Evolutionary conservation across 768 basidiomycete species (phyloP), one percentile per base, ranked within the genome.

Genomic region (Russula abietina): DNA sequence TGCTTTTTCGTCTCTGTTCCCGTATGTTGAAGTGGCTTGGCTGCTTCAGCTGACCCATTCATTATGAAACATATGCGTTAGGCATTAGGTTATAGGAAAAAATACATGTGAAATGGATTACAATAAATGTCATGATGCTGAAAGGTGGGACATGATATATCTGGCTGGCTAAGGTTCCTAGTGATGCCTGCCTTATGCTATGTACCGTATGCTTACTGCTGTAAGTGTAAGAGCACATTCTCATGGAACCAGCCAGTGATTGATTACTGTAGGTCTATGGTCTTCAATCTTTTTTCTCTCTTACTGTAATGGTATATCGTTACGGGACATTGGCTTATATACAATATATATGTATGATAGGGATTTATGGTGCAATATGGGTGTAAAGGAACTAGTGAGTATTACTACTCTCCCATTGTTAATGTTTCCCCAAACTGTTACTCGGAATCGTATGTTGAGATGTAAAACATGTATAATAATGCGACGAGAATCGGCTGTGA

Each of bases 51-150:
- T 19, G 54, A 53, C n/a, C 30, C 30, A 49, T 22, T 55, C 52
- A 24, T 59, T 50, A 59, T 49, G 58, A 43, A 38, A 32, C 53
- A 26, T 55, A 54, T 59, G 38, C 52, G 17, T 43, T 52, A 59
- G 19, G 58, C 38, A 55, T 59, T 55, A 54, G 33, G 43, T 28
- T 48, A 46, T 3, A 2, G 22, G 11, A 50, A 41, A 55, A 17
- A 50, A 24, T 12, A 26, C 50, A 36, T 53, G 26, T 48, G 19
- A 33, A 56, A 32, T 45, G 33, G 22, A 26, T 28, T 17, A 36
- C 12, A 4, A 12, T 36, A 39, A 17, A n/a, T n/a, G n/a, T n/a
- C n/a, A n/a, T n/a, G 16, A 39, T 39, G 14, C 36, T 38, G 32
- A 30, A 5, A 30, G 3, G 28, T 30, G 28, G 28, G 28, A 30